Evolutionary conservation across 2,329 filamentous ascomycete genomes (phyloP), one percentile per base, ranked within the genome.

Genomic region (Diaporthe caulivora): DNA sequence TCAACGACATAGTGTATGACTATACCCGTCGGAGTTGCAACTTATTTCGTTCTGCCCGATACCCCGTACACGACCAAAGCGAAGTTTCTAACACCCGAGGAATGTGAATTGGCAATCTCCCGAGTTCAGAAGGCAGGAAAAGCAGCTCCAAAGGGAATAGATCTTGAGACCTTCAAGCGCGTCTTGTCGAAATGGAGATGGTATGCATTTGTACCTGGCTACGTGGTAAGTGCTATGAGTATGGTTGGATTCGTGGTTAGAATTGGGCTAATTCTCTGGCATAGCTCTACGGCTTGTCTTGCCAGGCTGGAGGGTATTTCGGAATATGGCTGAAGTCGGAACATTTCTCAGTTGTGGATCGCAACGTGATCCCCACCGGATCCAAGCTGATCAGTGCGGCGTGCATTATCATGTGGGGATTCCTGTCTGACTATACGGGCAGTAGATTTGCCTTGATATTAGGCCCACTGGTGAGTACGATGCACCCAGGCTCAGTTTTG

Each of bases 201-300:
- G 78, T 81, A 80, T 75, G 77, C 76, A 1, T 79, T 81, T 74
- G 76, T 79, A 40, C 44, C 80, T n/a, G 80, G 78, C 21, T 78
- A 78, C 37, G 72, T 78, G 40, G 80, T 82, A 70, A 75, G 79
- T 76, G 15, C 6, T 1, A 17, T 2, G 11, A 31, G 1, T 3
- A 26, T 6, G 3, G 21, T 29, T 67, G 53, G 21, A 69, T 17
- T 64, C 8, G 60, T 53, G 49, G 8, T 69, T 55, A 13, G 40
- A 70, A 34, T 40, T 72, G 37, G 8, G 21, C 54, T 54, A 18
- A 31, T 49, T 17, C 42, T 26, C n/a, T 34, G 8, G 37, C 1
- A 24, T 13, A 76, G 74, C 72, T 78, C 7, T 81, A 81, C 55
- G 80, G 80, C 44, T 76, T 76, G 18, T 79, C 79, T 0, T 81